Percentiles rank a stretch among this genome's conserved stretches.
phyloP scores from a whole-genome alignment of 257 asterid genomes.

The Capsicum pubescens region DNA sequence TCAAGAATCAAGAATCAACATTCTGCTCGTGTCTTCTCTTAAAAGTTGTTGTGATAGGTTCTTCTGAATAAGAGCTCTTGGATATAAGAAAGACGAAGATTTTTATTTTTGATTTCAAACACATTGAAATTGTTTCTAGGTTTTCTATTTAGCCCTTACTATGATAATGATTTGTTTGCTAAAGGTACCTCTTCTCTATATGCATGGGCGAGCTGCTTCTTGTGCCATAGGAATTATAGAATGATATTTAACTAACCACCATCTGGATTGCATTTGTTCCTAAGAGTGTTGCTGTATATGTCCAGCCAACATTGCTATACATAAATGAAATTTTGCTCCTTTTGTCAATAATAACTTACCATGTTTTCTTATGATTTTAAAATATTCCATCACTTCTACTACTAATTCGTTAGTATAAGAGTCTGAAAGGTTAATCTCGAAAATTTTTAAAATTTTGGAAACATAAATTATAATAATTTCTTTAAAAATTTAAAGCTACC shows the following conservation, averaged over 20 bases:
- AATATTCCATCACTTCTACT: not conserved
- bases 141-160: not conserved
- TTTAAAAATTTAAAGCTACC: too few species aligned
- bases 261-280: not conserved
- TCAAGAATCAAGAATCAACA: constrained; percentile 26
- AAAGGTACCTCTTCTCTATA: not conserved
- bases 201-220: not conserved
- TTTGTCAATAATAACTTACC: not conserved
- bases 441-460: not conserved
- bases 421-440: not conserved
- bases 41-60: not conserved
- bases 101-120: not conserved
- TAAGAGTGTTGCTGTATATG: not conserved
- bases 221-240: not conserved
- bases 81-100: not conserved
- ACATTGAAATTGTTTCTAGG: not conserved
- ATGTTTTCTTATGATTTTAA: not conserved
- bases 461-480: not conserved
- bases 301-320: not conserved
- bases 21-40: not conserved
- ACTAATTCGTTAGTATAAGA: not conserved
- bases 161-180: not conserved
- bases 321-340: not conserved
- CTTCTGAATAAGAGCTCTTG: not conserved
- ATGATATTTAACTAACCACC: not conserved